These are phyloP conservation scores for Austroboletus sp. DNA, from an alignment of 1,284 basidiomycete genomes.

Conservation along the genomic window DNA sequence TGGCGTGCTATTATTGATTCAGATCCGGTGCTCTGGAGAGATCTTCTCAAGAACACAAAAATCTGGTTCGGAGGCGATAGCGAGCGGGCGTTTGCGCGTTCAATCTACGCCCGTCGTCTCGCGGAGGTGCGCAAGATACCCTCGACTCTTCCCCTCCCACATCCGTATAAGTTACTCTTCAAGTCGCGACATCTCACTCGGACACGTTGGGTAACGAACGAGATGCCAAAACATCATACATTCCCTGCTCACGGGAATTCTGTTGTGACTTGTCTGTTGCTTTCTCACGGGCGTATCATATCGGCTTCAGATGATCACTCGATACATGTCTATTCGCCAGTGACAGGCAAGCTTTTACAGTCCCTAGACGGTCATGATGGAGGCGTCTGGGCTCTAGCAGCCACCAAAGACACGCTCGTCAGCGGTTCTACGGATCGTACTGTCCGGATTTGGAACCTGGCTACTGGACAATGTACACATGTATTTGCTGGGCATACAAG, in stretches of 20 bases:
- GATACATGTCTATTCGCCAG: slow-evolving; percentile 84
- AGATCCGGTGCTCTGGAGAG: slow-evolving; percentile 78
- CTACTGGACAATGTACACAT: slow-evolving; percentile 75
- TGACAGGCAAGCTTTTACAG: slow-evolving; percentile 67
- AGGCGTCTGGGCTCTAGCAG: slow-evolving; percentile 90
- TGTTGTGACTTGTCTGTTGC: slow-evolving; percentile 90
- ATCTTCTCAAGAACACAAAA: slow-evolving; percentile 67
- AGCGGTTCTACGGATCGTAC: slow-evolving; percentile 92
- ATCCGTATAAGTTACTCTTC: slow-evolving; percentile 82
- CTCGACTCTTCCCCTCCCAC: slow-evolving; percentile 55
- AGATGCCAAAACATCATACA: slow-evolving; percentile 67
- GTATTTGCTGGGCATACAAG: slow-evolving; percentile 90
- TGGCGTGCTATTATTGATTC: slow-evolving; percentile 82
- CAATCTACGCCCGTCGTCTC: slow-evolving; percentile 54
- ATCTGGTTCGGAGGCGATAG: slow-evolving; percentile 81
- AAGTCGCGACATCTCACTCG: slow-evolving; percentile 76
- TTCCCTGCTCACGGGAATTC: slow-evolving; percentile 84
- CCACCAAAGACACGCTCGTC: slow-evolving; percentile 79
- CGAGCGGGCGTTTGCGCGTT: slow-evolving; percentile 62
- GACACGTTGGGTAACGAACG: slow-evolving; percentile 68
- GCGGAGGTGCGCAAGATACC: slow-evolving; percentile 39
- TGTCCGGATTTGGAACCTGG: slow-evolving; percentile 87
- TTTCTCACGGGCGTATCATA: slow-evolving; percentile 89
- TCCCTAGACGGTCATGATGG: slow-evolving; percentile 86
- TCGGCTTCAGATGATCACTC: slow-evolving; percentile 91